Conservation (phyloP, 495 filamentous ascomycete genomes). For the Zalerion maritima region DNA sequence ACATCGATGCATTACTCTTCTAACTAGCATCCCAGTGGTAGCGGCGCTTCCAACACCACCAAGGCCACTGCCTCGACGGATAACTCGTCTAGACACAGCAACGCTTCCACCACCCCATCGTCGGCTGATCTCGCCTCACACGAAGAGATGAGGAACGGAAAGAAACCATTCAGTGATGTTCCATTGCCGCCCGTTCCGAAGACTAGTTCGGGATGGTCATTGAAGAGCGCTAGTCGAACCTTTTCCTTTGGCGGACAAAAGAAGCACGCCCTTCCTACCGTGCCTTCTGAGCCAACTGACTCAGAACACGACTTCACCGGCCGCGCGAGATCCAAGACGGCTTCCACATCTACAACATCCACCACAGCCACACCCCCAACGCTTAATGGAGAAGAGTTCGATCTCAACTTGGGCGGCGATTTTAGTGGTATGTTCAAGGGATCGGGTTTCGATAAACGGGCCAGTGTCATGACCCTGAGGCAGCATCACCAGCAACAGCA, state of each 20-base stretch:
- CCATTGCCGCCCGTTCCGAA: conserved; percentile 43
- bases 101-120: conserved; percentile 58
- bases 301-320: conserved; percentile 12
- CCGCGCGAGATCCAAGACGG: conserved; percentile 28
- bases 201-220: conserved; percentile 32
- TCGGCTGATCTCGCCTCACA: conserved; percentile 46
- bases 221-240: conserved; percentile 55
- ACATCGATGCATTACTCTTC: conserved; percentile 10
- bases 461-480: conserved; percentile 29
- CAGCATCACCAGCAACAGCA: conserved; percentile 7
- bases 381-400: conserved; percentile 44
- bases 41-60: conserved; percentile 50
- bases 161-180: conserved; percentile 36
- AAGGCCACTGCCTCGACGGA: conserved; percentile 47
- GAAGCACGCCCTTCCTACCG: conserved; percentile 26
- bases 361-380: conserved; percentile 60
- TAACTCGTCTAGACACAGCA: conserved; percentile 56
- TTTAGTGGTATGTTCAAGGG: conserved; percentile 57
- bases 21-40: conserved; percentile 33
- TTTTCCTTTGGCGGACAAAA: conserved; percentile 58
- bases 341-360: conserved; percentile 37
- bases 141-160: conserved; percentile 36
- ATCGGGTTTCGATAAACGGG: conserved; percentile 39
- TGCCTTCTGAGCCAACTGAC: conserved; percentile 22
- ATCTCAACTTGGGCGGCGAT: conserved; percentile 41